Evolutionary conservation across 2,329 filamentous ascomycete species (phyloP).

Genomic region (Trichoderma hamatum): DNA sequence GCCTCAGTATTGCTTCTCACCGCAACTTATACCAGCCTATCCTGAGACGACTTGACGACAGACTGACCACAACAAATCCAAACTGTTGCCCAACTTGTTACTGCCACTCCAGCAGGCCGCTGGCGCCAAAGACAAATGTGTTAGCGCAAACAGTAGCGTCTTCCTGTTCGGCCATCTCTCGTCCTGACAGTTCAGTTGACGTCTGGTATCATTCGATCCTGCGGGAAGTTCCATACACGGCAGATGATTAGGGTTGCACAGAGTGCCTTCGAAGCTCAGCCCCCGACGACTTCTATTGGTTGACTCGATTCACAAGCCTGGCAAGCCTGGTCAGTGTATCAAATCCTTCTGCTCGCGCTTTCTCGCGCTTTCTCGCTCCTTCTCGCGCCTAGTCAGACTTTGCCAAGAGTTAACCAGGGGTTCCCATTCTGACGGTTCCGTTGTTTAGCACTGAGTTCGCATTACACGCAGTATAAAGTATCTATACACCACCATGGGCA

Average conservation of each 20-base stretch:
- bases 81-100: neutral
- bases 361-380: neutral
- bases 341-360: neutral
- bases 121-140: neutral
- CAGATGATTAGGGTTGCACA: neutral
- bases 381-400: neutral
- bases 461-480: neutral
- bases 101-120: neutral
- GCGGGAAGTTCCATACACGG: neutral
- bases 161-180: constrained; percentile 3
- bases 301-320: neutral
- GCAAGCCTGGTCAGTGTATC: no score
- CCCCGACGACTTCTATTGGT: neutral
- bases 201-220: constrained; percentile 3
- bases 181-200: neutral
- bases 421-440: neutral
- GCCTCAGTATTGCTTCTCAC: neutral
- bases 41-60: neutral
- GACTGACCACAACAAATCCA: neutral
- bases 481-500: neutral
- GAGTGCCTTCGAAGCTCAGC: neutral
- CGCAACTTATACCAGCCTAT: no score
- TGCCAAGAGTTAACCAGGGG: neutral
- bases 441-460: neutral
- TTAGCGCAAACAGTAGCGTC: neutral